Evolutionary conservation across 179 eudicot genomes (phyloP), one percentile per base, ranked within the genome.

Genomic region (Corrigiola litoralis): DNA sequence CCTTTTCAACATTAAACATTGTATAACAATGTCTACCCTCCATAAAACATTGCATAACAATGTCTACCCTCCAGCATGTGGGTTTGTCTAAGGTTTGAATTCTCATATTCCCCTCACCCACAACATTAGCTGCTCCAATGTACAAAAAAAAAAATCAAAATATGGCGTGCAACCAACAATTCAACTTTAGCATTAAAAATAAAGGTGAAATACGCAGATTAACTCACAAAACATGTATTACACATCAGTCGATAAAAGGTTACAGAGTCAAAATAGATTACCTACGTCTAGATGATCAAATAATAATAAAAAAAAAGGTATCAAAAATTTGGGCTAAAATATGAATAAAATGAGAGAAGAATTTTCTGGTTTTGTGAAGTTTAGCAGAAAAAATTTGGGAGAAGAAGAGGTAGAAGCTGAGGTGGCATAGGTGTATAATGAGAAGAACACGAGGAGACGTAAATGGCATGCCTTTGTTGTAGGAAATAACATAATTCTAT

Each of bases 391-490:
- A 13, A 20, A 16, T n/a, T 2, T 1, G 34, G 34, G 5, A 49
- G 40, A 67, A 61, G 59, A 40, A 37, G 34, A 42, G 16, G 25
- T 4, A 56, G 66, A 72, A 61, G 49, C 51, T 44, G 72, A 64
- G 32, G 34, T 32, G 61, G 24, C 57, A 16, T 46, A 13, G 46
- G 63, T 36, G 32, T 45, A 6, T 21, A 18, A 48, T 31, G 51
- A 65, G 1, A 23, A 23, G 47, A 65, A 63, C 24, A 56, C 24
- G 61, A 63, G 33, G 70, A 63, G 65, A 63, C 41, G 73, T 63
- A 61, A 58, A 63, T 31, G 82, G 82, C 66, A 68, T 63, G 74
- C 82, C 77, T 71, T 64, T 25, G 61, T 64, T 67, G 64, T 57
- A 75, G 74, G 82, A 75, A 65, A 47, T 52, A 41, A 54, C 27